Evolutionary conservation across 768 basidiomycete species (phyloP).

Genomic region (Tricholoma sp.): DNA sequence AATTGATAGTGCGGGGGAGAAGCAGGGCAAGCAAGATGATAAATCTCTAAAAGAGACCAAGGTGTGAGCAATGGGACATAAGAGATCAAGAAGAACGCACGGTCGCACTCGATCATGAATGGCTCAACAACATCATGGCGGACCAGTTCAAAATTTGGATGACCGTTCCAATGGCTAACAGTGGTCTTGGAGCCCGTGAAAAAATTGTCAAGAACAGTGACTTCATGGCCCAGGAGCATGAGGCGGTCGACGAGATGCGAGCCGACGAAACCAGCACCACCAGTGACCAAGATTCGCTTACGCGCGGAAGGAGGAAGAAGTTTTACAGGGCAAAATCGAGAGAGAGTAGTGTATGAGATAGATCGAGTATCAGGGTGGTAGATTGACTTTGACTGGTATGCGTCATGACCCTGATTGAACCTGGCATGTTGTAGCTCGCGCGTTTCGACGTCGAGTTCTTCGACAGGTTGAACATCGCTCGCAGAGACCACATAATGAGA

Average conservation of each 20-base stretch:
- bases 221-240: slow-evolving; percentile 97
- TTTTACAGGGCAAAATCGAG: slow-evolving; percentile 90
- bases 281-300: slow-evolving; percentile 92
- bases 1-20: slow-evolving; percentile 98
- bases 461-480: slow-evolving; percentile 23
- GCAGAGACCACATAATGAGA: slow-evolving; percentile 64
- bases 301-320: slow-evolving; percentile 71
- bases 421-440: slow-evolving; percentile 45
- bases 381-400: slow-evolving; percentile 82
- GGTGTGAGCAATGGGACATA: slow-evolving; percentile 9
- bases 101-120: slow-evolving; percentile 98
- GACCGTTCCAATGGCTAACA: slow-evolving; percentile 92
- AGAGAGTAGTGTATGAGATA: slow-evolving; percentile 89
- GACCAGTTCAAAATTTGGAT: slow-evolving; percentile 98
- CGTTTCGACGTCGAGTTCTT: slow-evolving; percentile 32
- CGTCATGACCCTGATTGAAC: slow-evolving; percentile 43
- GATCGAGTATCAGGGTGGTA: slow-evolving; percentile 74
- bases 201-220: slow-evolving; percentile 97
- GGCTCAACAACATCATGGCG: slow-evolving; percentile 97
- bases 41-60: slow-evolving; percentile 64
- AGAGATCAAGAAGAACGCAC: slow-evolving; percentile 40
- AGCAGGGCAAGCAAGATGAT: slow-evolving; percentile 96
- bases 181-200: slow-evolving; percentile 99
- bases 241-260: slow-evolving; percentile 97
- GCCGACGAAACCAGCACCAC: slow-evolving; percentile 98